Evolutionary conservation across 2,329 filamentous ascomycete genomes (phyloP).

Genomic region (Colletotrichum theobromicola): DNA sequence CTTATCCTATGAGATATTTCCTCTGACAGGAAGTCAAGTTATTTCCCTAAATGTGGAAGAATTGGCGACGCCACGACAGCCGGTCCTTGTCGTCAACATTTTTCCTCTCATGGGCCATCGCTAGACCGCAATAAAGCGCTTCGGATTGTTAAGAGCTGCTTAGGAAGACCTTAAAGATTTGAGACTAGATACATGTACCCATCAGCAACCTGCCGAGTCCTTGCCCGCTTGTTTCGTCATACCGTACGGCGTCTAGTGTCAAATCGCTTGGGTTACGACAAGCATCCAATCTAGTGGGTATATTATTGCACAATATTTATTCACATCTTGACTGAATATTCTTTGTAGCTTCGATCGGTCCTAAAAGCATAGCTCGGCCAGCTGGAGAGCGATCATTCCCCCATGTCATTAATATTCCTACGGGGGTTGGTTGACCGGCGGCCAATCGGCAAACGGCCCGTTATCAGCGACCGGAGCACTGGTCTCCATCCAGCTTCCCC

Average conservation of each 20-base stretch:
- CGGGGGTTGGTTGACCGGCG: neutral
- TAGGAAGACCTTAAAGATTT: fast-evolving
- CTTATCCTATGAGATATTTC: neutral
- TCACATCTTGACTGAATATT: neutral
- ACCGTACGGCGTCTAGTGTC: neutral
- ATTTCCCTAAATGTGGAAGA: neutral
- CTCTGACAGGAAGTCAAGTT: neutral
- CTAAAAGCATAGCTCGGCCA: too few relatives aligned
- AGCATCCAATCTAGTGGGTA: neutral
- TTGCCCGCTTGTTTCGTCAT: neutral
- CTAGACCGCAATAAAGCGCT: neutral
- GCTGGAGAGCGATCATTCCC: neutral
- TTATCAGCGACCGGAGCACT: neutral
- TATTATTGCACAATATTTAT: neutral
- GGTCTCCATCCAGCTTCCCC: neutral
- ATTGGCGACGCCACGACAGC: neutral
- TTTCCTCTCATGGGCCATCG: neutral
- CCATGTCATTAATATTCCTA: neutral
- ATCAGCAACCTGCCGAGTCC: neutral
- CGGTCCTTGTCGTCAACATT: neutral
- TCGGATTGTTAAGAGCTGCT: neutral
- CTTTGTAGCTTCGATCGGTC: too few relatives aligned
- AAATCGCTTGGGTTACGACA: neutral
- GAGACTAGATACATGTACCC: neutral
- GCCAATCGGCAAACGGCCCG: constrained; percentile 4